phyloP scores from a whole-genome alignment of 2,329 filamentous ascomycete species.

The Trichoderma lentiforme region DNA sequence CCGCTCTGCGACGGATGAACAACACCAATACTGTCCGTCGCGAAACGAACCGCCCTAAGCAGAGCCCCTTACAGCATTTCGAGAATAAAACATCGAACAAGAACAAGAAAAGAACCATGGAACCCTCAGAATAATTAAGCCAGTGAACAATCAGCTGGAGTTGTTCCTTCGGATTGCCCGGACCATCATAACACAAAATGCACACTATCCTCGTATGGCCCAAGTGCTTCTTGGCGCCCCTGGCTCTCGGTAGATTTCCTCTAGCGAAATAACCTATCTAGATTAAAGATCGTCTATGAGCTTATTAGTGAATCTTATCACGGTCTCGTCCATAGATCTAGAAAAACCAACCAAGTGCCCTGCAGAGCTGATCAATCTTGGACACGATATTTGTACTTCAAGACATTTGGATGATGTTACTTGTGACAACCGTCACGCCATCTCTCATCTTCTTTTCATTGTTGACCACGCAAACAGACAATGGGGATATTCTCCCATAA shows the following conservation, averaged over 20 bases:
- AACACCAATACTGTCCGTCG: background rate
- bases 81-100: background rate
- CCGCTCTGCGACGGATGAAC: too few species aligned
- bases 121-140: background rate
- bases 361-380: background rate
- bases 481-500: background rate
- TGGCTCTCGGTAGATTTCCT: background rate
- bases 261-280: background rate
- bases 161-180: background rate
- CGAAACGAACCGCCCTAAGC: background rate
- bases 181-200: background rate
- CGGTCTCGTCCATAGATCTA: background rate
- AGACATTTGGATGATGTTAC: background rate
- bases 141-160: background rate
- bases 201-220: background rate
- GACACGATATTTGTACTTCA: background rate
- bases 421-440: background rate
- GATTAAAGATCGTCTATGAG: background rate
- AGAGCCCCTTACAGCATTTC: background rate
- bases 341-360: too few species aligned
- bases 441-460: background rate
- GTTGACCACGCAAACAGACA: background rate
- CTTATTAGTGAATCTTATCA: background rate
- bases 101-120: background rate
- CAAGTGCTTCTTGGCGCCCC: background rate